Base-by-base conservation (phyloP, 257 asterid genomes). In the Solanum paucissectum region DNA sequence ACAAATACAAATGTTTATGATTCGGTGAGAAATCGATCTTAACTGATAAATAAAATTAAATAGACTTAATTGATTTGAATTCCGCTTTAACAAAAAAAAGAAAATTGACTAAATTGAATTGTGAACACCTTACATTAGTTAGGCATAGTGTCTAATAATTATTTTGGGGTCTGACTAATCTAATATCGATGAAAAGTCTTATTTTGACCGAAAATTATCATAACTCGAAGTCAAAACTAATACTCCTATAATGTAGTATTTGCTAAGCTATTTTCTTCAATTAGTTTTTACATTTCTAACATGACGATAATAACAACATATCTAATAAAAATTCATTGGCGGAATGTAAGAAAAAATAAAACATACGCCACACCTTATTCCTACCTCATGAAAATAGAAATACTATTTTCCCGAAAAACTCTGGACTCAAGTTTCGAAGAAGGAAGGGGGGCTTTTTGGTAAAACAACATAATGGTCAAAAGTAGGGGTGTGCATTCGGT, bases 381-480 rank as follows among this genome's bases (percentile, higher is more conserved):
- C 3, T 29, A 29, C 0, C 23, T 68, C 10, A 18, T 29, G 3
- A 29, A 69, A 1, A 3, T 14, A 13, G 0, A 29, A 69, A 1
- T 0, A 1, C 0, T 2, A 71, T 71, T 32, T 32, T 4, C 2
- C 32, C 2, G 2, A 71, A 14, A 71, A 0, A 12, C 2, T 4
- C 1, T 7, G 0, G 0, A 16, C 6, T 32, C 7, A 3, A 8
- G 0, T 16, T 72, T 4, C 1, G 1, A 16, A 71, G 77, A 71
- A 76, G 23, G 0, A 40, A 76, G 25, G 14, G 84, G 38, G 84
- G 23, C 14, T 13, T 44, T 75, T n/a, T 37, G 37, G n/a, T 14
- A 33, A 87, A 81, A 69, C 18, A 36, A 16, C 55, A 55, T 38
- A 16, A 40, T 36, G 64, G 73, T 83, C 71, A 49, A 58, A 29